A percentile compares a stretch with the other conserved stretches of the same genome.
Conservation (phyloP, 495 filamentous ascomycete species). For the Ascobolus immersus region DNA sequence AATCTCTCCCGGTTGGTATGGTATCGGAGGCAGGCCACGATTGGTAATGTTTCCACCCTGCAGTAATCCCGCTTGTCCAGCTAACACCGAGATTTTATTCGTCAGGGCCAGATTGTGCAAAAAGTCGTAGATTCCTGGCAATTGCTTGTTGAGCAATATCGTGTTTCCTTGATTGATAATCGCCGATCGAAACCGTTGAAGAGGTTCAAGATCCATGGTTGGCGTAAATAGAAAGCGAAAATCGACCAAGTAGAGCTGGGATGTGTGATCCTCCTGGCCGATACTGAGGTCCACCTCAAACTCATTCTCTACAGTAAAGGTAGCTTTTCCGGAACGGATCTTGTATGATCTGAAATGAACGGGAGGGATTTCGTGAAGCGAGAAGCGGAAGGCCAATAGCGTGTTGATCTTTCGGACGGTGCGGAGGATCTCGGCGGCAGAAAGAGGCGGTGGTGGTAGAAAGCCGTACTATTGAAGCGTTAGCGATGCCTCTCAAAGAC, state of each 20-base stretch:
- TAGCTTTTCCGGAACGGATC: constrained; percentile 56
- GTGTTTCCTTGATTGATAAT: constrained; percentile 49
- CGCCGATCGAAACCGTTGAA: constrained; percentile 10
- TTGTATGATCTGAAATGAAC: constrained; percentile 42
- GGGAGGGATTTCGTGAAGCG: constrained; percentile 51
- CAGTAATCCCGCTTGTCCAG: constrained; percentile 46
- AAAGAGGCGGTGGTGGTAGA: constrained; percentile 45
- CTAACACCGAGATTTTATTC: constrained; percentile 57
- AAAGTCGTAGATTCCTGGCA: constrained; percentile 55
- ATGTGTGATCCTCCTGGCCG: constrained; percentile 48
- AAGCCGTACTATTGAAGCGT: constrained; percentile 36
- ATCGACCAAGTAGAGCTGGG: constrained; percentile 80
- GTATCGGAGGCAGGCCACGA: too few relatives aligned
- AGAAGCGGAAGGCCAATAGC: constrained; percentile 51
- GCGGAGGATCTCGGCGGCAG: constrained; percentile 35
- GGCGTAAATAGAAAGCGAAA: constrained; percentile 65
- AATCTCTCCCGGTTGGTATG: too few relatives aligned
- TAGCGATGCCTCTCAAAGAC: constrained; percentile 10
- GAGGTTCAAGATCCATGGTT: constrained; percentile 20
- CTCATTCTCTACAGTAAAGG: constrained; percentile 56
- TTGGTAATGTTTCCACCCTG: too few relatives aligned
- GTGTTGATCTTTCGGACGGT: constrained; percentile 59
- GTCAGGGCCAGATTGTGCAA: constrained; percentile 68
- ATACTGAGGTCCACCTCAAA: constrained; percentile 86
- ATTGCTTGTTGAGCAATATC: constrained; percentile 33